phyloP scores from a whole-genome alignment of 2,329 filamentous ascomycete species.

The Parascedosporium putredinis region DNA sequence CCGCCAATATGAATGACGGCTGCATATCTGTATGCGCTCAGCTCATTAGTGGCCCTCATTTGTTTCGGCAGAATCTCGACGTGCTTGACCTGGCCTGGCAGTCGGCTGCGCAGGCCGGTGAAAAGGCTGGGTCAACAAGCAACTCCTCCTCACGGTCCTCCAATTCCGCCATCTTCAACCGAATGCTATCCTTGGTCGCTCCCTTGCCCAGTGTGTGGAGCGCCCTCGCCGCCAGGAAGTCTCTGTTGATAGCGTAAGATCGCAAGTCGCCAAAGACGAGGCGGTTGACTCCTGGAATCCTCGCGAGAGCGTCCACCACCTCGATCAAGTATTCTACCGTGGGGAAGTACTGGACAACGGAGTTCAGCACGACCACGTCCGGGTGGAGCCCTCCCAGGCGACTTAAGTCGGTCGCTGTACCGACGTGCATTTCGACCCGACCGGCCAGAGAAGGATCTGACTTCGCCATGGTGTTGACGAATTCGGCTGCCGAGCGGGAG shows the following conservation, averaged over 20 bases:
- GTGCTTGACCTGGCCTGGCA: constrained; percentile 14
- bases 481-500: constrained; percentile 13
- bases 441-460: constrained; percentile 8
- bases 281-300: constrained; percentile 1
- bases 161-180: constrained; percentile 10
- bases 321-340: constrained; percentile 15
- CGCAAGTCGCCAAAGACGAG: constrained; percentile 16
- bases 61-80: constrained; percentile 21
- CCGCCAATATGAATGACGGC: constrained; percentile 15
- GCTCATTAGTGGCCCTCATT: constrained; percentile 19
- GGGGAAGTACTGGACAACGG: constrained; percentile 20
- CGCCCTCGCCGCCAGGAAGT: constrained; percentile 12
- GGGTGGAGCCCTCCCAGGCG: constrained; percentile 10
- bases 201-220: constrained; percentile 3
- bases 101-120: constrained; percentile 10
- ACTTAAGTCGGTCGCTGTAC: constrained; percentile 7
- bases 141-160: constrained; percentile 14
- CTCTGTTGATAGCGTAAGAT: constrained; percentile 10
- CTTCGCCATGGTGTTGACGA: constrained; percentile 12
- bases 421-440: constrained; percentile 9
- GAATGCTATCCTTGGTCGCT: constrained; percentile 7
- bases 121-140: constrained; percentile 18
- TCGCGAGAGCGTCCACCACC: constrained; percentile 11
- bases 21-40: constrained; percentile 19
- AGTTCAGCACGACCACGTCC: constrained; percentile 18